Evolutionary conservation across 331 rosid genomes (phyloP).

Genomic region (Spiraea crenata): DNA sequence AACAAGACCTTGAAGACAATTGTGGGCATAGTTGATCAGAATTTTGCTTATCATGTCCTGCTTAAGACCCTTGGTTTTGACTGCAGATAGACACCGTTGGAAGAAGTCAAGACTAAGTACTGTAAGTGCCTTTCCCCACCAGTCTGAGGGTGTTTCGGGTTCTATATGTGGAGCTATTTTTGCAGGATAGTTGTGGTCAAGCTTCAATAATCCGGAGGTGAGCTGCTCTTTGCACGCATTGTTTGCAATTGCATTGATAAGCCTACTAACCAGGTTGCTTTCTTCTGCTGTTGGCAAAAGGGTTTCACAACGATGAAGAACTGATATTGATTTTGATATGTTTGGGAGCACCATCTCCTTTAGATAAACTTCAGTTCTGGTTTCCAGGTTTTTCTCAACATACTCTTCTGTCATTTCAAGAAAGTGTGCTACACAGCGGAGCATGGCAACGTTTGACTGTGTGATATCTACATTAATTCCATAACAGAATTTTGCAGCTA

Average conservation of each 20-base stretch:
- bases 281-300: conserved; percentile 79
- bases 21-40: conserved; percentile 77
- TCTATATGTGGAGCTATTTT: conserved; percentile 51
- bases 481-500: conserved; percentile 89
- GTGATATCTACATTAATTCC: conserved; percentile 73
- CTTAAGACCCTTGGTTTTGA: conserved; percentile 86
- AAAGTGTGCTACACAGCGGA: conserved; percentile 67
- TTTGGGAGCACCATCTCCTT: conserved; percentile 70
- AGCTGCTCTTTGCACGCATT: conserved; percentile 96
- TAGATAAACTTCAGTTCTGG: conserved; percentile 59
- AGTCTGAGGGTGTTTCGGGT: conserved; percentile 75
- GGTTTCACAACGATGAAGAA: conserved; percentile 78
- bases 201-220: conserved; percentile 75
- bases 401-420: conserved; percentile 94
- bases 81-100: conserved; percentile 64
- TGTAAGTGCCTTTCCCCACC: conserved; percentile 89
- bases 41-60: conserved; percentile 91
- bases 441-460: conserved; percentile 68
- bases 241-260: conserved; percentile 76
- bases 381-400: conserved; percentile 67
- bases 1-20: conserved; percentile 73
- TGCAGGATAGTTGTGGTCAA: conserved; percentile 73
- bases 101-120: conserved; percentile 80
- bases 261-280: conserved; percentile 60
- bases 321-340: conserved; percentile 62